Evolutionary conservation across 768 basidiomycete species (phyloP).

Genomic region (Lactarius akahatsu): DNA sequence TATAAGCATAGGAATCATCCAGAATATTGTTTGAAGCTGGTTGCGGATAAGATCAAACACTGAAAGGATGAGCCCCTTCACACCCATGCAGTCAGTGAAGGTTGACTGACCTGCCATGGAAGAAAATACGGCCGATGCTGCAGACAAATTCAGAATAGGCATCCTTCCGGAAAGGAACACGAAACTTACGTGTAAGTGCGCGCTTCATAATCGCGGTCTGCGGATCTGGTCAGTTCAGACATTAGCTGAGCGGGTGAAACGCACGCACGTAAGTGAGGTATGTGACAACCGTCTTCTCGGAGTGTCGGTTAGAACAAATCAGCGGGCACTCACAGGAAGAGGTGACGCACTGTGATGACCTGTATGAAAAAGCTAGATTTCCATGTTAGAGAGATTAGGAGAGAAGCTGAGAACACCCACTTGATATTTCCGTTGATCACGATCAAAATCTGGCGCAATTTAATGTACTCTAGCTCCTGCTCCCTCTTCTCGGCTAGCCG

Average conservation of each 20-base stretch:
- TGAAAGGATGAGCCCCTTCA: slow-evolving; percentile 16
- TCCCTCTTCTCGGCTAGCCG: slow-evolving; percentile 38
- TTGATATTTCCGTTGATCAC: slow-evolving; percentile 38
- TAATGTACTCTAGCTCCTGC: slow-evolving; percentile 40
- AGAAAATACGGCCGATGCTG: slow-evolving; percentile 36
- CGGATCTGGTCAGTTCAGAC: neutral
- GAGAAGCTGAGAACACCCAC: slow-evolving; percentile 26
- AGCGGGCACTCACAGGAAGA: neutral
- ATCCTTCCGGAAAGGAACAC: neutral
- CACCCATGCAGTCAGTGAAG: neutral
- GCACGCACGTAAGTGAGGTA: slow-evolving; percentile 37
- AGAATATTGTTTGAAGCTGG: slow-evolving; percentile 33
- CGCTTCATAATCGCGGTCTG: slow-evolving; percentile 38
- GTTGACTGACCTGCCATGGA: slow-evolving; percentile 30
- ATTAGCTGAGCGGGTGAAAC: neutral
- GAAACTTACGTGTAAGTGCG: slow-evolving; percentile 33
- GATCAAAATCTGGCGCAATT: slow-evolving; percentile 37
- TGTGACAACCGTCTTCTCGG: slow-evolving; percentile 36
- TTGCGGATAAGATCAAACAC: slow-evolving; percentile 44
- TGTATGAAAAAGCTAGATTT: slow-evolving; percentile 40
- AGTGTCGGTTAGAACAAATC: neutral
- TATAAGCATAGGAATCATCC: slow-evolving; percentile 31
- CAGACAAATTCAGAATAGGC: neutral
- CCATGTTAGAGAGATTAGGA: neutral
- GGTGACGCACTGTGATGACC: slow-evolving; percentile 34